phyloP scores from a whole-genome alignment of 306 rosid genomes.

The Styphnolobium japonicum region DNA sequence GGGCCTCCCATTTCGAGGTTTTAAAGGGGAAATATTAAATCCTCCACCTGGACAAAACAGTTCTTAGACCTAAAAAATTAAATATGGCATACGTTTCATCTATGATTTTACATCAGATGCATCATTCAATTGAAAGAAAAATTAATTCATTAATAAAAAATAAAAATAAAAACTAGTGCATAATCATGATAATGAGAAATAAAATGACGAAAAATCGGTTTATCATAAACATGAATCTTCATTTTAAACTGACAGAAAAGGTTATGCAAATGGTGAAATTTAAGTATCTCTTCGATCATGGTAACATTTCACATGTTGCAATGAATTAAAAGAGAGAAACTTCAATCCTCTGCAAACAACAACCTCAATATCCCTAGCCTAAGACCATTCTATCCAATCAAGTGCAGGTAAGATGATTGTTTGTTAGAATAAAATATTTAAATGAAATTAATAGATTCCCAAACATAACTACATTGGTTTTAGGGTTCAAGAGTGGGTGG shows the following conservation, averaged over 20 bases:
- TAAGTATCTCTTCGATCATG: neutral
- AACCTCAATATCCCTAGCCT: neutral
- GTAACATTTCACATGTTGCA: neutral
- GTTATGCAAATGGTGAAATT: neutral
- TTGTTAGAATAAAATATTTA: neutral
- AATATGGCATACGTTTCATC: conserved; percentile 5
- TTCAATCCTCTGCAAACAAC: neutral
- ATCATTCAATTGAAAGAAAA: neutral
- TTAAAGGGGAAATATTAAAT: conserved; percentile 86
- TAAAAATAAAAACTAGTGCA: neutral
- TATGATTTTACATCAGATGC: conserved; percentile 15
- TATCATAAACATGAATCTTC: neutral
- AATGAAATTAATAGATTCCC: neutral
- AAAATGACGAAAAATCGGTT: neutral
- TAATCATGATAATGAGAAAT: neutral
- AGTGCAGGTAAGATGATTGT: neutral
- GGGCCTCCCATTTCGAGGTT: conserved; percentile 91
- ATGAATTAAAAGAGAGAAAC: neutral
- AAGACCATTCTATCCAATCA: neutral
- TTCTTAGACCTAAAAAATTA: conserved; percentile 13
- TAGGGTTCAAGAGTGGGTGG: conserved; percentile 16
- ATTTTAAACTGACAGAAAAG: neutral
- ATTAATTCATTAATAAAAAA: neutral
- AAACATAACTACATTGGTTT: neutral
- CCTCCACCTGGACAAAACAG: conserved; percentile 77